These are phyloP conservation scores for Melaleuca quinquenervia DNA, from an alignment of 345 rosid species.

Conservation along the genomic window DNA sequence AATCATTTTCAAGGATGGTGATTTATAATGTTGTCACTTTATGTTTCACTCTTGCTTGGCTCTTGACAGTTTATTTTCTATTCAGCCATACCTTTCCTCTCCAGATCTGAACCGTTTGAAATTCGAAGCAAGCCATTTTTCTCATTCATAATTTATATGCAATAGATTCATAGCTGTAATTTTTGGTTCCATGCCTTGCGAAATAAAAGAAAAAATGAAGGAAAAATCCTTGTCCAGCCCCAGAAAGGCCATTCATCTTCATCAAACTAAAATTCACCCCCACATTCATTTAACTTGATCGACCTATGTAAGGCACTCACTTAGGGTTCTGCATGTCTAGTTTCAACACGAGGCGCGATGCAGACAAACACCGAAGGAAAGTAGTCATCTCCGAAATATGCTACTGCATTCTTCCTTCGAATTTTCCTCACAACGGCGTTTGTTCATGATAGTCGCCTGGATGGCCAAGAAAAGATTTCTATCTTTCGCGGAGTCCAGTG, in stretches of 20 bases:
- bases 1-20: background rate
- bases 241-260: background rate
- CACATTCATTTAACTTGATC: background rate
- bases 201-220: background rate
- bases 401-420: background rate
- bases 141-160: background rate
- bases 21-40: background rate
- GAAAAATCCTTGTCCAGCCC: background rate
- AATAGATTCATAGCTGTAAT: background rate
- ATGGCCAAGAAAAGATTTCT: constrained; percentile 32
- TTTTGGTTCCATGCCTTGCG: background rate
- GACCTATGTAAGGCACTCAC: background rate
- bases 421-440: background rate
- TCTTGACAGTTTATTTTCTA: background rate
- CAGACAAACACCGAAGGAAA: background rate
- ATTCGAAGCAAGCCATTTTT: background rate
- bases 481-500: constrained; percentile 49
- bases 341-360: background rate
- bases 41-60: background rate
- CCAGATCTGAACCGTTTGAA: background rate
- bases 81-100: background rate
- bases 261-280: background rate
- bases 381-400: background rate
- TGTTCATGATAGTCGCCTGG: constrained; percentile 13
- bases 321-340: background rate